These are phyloP conservation scores for Coniosporium uncinatum DNA, from an alignment of 2,329 filamentous ascomycete species.

Conservation along the genomic window DNA sequence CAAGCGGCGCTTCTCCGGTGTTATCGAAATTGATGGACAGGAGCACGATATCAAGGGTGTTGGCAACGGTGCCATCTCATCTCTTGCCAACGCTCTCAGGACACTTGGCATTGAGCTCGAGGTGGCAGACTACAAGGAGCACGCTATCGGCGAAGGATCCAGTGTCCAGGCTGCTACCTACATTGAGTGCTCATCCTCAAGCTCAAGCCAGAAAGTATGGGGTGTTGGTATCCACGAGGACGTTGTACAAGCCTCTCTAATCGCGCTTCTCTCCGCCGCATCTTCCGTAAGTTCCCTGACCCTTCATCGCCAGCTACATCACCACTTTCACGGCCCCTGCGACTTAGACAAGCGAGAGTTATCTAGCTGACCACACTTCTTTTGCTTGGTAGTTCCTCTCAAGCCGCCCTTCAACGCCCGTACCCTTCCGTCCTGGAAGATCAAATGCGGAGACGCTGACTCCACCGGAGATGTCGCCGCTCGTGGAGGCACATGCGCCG, in stretches of 20 bases:
- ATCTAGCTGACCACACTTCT: slow-evolving; percentile 5
- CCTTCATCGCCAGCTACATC: not conserved
- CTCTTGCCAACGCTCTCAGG: slow-evolving; percentile 75
- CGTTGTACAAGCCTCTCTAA: slow-evolving; percentile 84
- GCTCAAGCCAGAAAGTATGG: slow-evolving; percentile 70
- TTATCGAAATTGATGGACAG: slow-evolving; percentile 74
- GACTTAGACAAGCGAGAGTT: no score
- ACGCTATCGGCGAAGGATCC: slow-evolving; percentile 77
- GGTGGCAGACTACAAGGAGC: slow-evolving; percentile 94
- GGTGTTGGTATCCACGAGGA: slow-evolving; percentile 91
- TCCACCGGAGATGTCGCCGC: not conserved
- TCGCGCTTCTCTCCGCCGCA: slow-evolving; percentile 79
- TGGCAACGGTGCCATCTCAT: slow-evolving; percentile 89
- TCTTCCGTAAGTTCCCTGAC: slow-evolving; percentile 62
- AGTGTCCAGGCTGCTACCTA: slow-evolving; percentile 93
- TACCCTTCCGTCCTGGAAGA: slow-evolving; percentile 53
- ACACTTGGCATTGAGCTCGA: slow-evolving; percentile 81
- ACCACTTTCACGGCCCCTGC: not conserved
- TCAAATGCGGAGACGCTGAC: slow-evolving; percentile 28
- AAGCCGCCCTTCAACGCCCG: slow-evolving; percentile 63
- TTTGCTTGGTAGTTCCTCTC: slow-evolving; percentile 57
- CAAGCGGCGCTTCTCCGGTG: slow-evolving; percentile 77
- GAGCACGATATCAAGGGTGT: slow-evolving; percentile 76
- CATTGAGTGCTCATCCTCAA: slow-evolving; percentile 76
- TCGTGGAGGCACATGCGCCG: not conserved